Evolutionary conservation across 805 yeast genomes (phyloP).

Genomic region (Zygosaccharomyces gambellarensis): DNA sequence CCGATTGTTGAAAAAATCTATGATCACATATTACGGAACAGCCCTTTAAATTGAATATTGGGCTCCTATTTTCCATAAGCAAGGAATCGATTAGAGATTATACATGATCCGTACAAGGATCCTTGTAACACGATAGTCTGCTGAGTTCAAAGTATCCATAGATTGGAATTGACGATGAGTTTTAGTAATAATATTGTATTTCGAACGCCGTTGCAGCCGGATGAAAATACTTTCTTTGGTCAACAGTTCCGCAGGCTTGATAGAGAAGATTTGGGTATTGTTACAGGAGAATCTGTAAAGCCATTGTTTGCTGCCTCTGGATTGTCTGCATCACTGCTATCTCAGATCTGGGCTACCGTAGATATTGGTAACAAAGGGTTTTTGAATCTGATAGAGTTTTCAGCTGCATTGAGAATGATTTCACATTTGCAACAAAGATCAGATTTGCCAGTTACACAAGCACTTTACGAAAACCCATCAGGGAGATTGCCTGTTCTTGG

Average conservation of each 20-base stretch:
- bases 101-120: too few species aligned
- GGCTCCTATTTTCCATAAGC: background rate
- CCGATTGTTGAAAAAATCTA: background rate
- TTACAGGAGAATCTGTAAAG: slow-evolving; percentile 84
- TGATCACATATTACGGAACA: background rate
- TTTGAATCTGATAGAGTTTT: slow-evolving; percentile 73
- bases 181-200: slow-evolving; percentile 15
- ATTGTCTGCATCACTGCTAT: slow-evolving; percentile 67
- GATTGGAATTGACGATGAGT: slow-evolving; percentile 15
- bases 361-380: slow-evolving; percentile 86
- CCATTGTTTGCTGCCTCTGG: slow-evolving; percentile 82
- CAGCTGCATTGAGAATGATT: slow-evolving; percentile 81
- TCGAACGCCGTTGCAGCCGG: slow-evolving; percentile 50
- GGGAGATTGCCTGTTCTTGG: slow-evolving; percentile 41
- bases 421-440: slow-evolving; percentile 77
- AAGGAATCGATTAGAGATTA: background rate
- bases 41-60: background rate
- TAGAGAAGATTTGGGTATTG: slow-evolving; percentile 68
- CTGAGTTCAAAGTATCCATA: background rate
- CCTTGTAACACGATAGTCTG: too few species aligned
- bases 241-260: slow-evolving; percentile 76
- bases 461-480: slow-evolving; percentile 31
- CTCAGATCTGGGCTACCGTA: slow-evolving; percentile 93
- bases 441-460: slow-evolving; percentile 43
- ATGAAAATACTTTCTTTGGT: slow-evolving; percentile 72